phyloP scores from a whole-genome alignment of 495 filamentous ascomycete genomes.

The Oidiodendron maius region DNA sequence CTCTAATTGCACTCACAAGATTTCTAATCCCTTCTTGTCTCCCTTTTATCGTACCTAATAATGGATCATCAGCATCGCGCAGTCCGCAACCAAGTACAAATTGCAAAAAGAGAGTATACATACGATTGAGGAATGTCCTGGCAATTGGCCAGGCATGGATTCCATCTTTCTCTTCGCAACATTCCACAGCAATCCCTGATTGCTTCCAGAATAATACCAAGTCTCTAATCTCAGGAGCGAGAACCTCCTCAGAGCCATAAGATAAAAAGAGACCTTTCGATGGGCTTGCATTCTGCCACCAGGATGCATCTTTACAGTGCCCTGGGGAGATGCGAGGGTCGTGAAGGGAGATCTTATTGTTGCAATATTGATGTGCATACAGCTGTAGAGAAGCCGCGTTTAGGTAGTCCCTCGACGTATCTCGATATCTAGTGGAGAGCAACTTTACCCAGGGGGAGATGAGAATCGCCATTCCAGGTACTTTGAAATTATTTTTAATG shows the following conservation, averaged over 20 bases:
- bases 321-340: constrained; percentile 63
- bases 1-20: constrained; percentile 1
- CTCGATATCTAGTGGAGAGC: constrained; percentile 45
- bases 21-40: constrained; percentile 6
- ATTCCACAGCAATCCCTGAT: constrained; percentile 39
- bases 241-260: constrained; percentile 67
- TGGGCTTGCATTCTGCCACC: constrained; percentile 59
- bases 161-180: constrained; percentile 46
- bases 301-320: constrained; percentile 50
- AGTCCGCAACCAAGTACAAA: constrained; percentile 40
- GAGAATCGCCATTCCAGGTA: constrained; percentile 45
- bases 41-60: background rate
- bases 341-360: constrained; percentile 32
- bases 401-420: constrained; percentile 59
- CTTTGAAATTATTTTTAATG: background rate
- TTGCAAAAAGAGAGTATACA: constrained; percentile 44
- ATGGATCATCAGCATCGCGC: constrained; percentile 31
- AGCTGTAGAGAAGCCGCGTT: constrained; percentile 44
- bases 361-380: constrained; percentile 62
- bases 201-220: constrained; percentile 42
- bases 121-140: constrained; percentile 56
- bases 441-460: constrained; percentile 59
- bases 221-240: constrained; percentile 54
- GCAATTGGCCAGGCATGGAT: constrained; percentile 80
- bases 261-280: constrained; percentile 52